Conservation (phyloP, 169 alveolate species). For the Plasmodium coatneyi region DNA sequence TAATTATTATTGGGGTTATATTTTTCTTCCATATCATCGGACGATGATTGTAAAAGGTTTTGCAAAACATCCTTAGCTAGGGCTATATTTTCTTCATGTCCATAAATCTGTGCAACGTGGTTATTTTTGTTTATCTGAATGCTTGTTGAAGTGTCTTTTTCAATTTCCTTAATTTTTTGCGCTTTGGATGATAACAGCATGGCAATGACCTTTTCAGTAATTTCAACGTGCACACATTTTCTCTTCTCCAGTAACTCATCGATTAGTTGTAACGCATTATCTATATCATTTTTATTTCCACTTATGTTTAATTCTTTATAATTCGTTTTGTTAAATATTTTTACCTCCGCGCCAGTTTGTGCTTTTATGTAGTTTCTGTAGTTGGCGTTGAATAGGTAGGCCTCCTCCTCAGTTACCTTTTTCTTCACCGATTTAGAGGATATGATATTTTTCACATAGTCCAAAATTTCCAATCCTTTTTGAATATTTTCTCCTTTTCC, state of each 20-base stretch:
- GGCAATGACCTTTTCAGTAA: constrained; percentile 67
- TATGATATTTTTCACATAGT: constrained; percentile 39
- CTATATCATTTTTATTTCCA: constrained; percentile 71
- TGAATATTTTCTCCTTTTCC: constrained; percentile 43
- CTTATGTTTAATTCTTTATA: constrained; percentile 70
- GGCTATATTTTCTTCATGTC: constrained; percentile 53
- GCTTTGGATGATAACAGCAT: constrained; percentile 52
- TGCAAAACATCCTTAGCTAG: constrained; percentile 57
- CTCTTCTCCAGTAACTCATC: constrained; percentile 60
- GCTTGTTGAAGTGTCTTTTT: constrained; percentile 70
- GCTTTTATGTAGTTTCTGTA: constrained; percentile 34
- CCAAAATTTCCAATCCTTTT: constrained; percentile 54
- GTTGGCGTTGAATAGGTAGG: constrained; percentile 53
- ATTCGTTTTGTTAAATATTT: constrained; percentile 48
- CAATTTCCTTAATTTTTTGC: constrained; percentile 70
- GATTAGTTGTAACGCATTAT: constrained; percentile 43
- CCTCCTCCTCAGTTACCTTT: constrained; percentile 61
- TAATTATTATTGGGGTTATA: constrained; percentile 25
- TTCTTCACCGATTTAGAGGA: constrained; percentile 43
- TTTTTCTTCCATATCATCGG: constrained; percentile 36
- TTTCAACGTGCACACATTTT: constrained; percentile 40
- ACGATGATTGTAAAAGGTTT: constrained; percentile 10
- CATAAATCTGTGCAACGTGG: constrained; percentile 62
- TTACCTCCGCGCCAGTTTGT: constrained; percentile 70
- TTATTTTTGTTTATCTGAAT: constrained; percentile 59